phyloP scores from a whole-genome alignment of 2,329 filamentous ascomycete genomes.

The Penicillium verrucosum region DNA sequence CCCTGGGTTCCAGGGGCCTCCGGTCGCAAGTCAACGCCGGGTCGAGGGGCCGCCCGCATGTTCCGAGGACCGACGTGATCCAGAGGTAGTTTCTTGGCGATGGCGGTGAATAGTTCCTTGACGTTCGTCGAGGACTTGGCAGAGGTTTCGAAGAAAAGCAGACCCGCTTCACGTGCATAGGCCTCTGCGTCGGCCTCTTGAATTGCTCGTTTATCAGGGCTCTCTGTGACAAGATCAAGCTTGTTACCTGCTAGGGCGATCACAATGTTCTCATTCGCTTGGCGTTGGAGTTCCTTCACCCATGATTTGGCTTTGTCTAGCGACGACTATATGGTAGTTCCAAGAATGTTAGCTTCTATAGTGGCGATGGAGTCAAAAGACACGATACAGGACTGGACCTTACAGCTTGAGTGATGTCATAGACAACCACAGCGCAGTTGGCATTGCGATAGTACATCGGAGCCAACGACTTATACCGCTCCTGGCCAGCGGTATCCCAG shows the following conservation, averaged over 20 bases:
- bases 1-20: slow-evolving; percentile 60
- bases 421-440: slow-evolving; percentile 98
- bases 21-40: slow-evolving; percentile 65
- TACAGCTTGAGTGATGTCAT: slow-evolving; percentile 99
- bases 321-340: slow-evolving; percentile 63
- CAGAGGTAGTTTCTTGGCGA: slow-evolving; percentile 94
- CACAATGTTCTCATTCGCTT: slow-evolving; percentile 99
- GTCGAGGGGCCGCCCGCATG: slow-evolving; percentile 62
- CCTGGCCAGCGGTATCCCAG: slow-evolving; percentile 97
- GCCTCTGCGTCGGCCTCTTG: slow-evolving; percentile 85
- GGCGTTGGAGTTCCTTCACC: slow-evolving; percentile 97
- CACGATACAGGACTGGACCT: slow-evolving; percentile 34
- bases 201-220: slow-evolving; percentile 93
- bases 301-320: slow-evolving; percentile 98
- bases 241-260: slow-evolving; percentile 98
- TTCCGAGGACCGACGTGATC: slow-evolving; percentile 94
- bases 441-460: slow-evolving; percentile 99
- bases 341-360: slow-evolving; percentile 15
- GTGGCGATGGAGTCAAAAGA: neutral
- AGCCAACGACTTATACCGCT: slow-evolving; percentile 96
- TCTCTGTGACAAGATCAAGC: slow-evolving; percentile 89
- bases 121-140: slow-evolving; percentile 98
- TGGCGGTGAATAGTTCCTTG: slow-evolving; percentile 90
- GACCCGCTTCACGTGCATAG: slow-evolving; percentile 86
- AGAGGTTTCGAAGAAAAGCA: slow-evolving; percentile 97